Evolutionary conservation across 2,329 filamentous ascomycete species (phyloP).

Genomic region (Ramichloridium luteum): DNA sequence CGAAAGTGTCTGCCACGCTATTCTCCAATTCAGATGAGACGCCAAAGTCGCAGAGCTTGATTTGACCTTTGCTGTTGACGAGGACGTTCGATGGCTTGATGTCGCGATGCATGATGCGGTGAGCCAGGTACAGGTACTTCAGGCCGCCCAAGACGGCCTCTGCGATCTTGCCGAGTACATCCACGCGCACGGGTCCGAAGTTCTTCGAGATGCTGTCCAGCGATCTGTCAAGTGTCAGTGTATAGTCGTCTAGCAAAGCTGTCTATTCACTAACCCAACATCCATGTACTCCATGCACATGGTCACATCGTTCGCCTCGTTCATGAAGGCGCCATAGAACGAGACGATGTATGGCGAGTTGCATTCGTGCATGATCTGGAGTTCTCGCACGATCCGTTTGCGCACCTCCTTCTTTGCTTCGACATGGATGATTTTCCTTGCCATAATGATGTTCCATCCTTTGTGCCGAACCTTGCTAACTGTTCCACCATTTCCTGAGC

Average conservation of each 20-base stretch:
- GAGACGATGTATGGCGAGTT: slow-evolving; percentile 95
- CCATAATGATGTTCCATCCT: slow-evolving; percentile 92
- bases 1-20: slow-evolving; percentile 95
- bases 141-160: slow-evolving; percentile 88
- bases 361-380: slow-evolving; percentile 97
- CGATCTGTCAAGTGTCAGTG: slow-evolving; percentile 45
- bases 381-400: slow-evolving; percentile 89
- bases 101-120: slow-evolving; percentile 98
- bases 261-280: slow-evolving; percentile 66
- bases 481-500: slow-evolving; percentile 90
- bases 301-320: slow-evolving; percentile 92
- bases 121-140: slow-evolving; percentile 86
- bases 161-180: slow-evolving; percentile 93
- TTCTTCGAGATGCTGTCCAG: slow-evolving; percentile 88
- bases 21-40: slow-evolving; percentile 98
- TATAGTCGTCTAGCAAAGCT: slow-evolving; percentile 4
- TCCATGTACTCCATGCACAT: slow-evolving; percentile 99
- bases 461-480: slow-evolving; percentile 97
- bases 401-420: slow-evolving; percentile 96
- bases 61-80: slow-evolving; percentile 83
- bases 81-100: slow-evolving; percentile 98
- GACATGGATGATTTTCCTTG: slow-evolving; percentile 97
- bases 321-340: slow-evolving; percentile 95
- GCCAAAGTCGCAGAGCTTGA: slow-evolving; percentile 97
- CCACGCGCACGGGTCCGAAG: slow-evolving; percentile 88